phyloP scores from a whole-genome alignment of 2,329 filamentous ascomycete species.

The Mycosphaerelloides madeirae region DNA sequence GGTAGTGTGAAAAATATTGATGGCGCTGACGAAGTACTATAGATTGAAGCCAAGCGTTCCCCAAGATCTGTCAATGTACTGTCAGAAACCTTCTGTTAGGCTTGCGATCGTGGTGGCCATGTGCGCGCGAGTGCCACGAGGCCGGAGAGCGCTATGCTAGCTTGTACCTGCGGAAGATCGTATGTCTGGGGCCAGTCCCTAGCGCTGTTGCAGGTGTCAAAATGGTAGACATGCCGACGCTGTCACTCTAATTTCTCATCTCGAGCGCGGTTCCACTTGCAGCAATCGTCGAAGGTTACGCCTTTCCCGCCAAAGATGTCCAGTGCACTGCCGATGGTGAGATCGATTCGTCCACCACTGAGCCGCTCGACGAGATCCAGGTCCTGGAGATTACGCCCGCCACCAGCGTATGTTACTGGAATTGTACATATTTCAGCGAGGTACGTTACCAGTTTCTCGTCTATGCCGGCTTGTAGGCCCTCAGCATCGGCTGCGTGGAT shows the following conservation, averaged over 20 bases:
- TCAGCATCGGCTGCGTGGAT: slow-evolving; percentile 97
- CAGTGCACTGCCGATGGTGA: slow-evolving; percentile 93
- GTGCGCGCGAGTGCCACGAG: too few species aligned
- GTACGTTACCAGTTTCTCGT: slow-evolving; percentile 72
- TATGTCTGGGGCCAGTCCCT: too few species aligned
- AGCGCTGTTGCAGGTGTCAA: too few species aligned
- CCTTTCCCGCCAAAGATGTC: slow-evolving; percentile 91
- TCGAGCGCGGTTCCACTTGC: slow-evolving; percentile 65
- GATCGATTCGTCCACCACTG: slow-evolving; percentile 76
- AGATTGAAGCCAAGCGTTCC: too few species aligned
- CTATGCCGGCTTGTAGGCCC: slow-evolving; percentile 84
- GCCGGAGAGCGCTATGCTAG: too few species aligned
- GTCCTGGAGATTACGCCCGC: slow-evolving; percentile 77
- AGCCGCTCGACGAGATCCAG: slow-evolving; percentile 74
- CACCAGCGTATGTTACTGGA: slow-evolving; percentile 93
- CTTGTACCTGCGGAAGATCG: too few species aligned
- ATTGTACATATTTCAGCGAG: slow-evolving; percentile 83
- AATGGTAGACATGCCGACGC: neutral
- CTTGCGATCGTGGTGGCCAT: too few species aligned
- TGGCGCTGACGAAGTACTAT: too few species aligned
- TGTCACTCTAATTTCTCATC: too few species aligned
- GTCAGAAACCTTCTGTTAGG: too few species aligned
- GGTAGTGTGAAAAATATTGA: too few species aligned
- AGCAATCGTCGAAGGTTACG: slow-evolving; percentile 83
- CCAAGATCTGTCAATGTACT: too few species aligned